Evolutionary conservation across 116 monocot species (phyloP).

Genomic region (Zostera marina): DNA sequence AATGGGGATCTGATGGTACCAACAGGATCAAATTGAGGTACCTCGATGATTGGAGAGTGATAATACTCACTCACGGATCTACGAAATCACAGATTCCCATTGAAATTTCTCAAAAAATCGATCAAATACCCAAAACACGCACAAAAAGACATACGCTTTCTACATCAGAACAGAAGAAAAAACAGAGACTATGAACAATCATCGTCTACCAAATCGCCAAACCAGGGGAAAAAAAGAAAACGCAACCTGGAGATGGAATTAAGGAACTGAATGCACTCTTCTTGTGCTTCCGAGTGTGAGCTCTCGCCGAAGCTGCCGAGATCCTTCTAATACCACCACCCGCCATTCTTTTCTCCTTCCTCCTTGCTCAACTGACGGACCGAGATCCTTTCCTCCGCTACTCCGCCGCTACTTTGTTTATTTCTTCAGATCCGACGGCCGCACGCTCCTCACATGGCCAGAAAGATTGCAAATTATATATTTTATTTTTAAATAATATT

Average conservation of each 20-base stretch:
- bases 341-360: slow-evolving; percentile 5
- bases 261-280: neutral
- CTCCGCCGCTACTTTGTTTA: no score
- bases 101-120: no score
- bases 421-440: neutral
- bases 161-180: neutral
- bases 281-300: slow-evolving; percentile 21
- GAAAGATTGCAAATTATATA: no score
- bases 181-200: neutral
- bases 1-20: no score
- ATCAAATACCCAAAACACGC: no score
- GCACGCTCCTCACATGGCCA: no score
- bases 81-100: no score
- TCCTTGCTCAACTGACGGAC: neutral
- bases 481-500: no score
- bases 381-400: no score
- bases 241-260: neutral
- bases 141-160: neutral
- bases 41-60: no score
- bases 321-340: slow-evolving; percentile 5
- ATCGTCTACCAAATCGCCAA: neutral
- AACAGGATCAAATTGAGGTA: no score
- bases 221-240: neutral
- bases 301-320: slow-evolving; percentile 19
- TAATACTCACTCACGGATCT: no score